A percentile compares a stretch with the other conserved stretches of the same genome.
phyloP scores from a whole-genome alignment of 495 filamentous ascomycete genomes.

The Jackrogersella multiformis region DNA sequence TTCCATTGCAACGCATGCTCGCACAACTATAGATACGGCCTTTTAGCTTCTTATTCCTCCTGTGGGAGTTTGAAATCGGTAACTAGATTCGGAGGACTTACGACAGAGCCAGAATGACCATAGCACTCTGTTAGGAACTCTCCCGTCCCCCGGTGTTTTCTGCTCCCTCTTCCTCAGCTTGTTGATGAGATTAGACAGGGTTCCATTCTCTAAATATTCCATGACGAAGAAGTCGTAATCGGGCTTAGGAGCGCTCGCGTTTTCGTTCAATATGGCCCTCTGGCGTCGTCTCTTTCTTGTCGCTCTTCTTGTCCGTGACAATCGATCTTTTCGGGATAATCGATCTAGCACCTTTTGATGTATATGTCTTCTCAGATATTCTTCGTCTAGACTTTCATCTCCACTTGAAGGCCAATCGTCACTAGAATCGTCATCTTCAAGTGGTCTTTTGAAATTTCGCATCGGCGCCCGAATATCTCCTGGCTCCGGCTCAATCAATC shows the following conservation, averaged over 20 bases:
- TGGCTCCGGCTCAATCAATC: background rate
- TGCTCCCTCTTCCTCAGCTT: background rate
- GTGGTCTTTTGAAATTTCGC: no score
- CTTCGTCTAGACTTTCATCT: background rate
- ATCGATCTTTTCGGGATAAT: no score
- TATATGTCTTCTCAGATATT: no score
- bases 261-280: background rate
- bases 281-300: no score
- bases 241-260: no score
- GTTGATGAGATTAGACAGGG: background rate
- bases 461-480: no score
- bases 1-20: conserved; percentile 26
- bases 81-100: background rate
- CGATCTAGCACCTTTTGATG: no score
- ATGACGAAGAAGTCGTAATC: background rate
- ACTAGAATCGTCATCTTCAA: conserved; percentile 2
- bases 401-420: background rate
- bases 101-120: conserved; percentile 32
- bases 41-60: background rate
- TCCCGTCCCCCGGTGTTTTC: background rate
- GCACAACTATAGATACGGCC: background rate
- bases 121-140: conserved; percentile 16
- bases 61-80: no score
- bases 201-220: conserved; percentile 17
- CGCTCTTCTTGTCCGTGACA: no score